A percentile compares a stretch with the other conserved stretches of the same genome.
Conservation (phyloP, 2,329 filamentous ascomycete genomes). For the Cytospora piceicola region DNA sequence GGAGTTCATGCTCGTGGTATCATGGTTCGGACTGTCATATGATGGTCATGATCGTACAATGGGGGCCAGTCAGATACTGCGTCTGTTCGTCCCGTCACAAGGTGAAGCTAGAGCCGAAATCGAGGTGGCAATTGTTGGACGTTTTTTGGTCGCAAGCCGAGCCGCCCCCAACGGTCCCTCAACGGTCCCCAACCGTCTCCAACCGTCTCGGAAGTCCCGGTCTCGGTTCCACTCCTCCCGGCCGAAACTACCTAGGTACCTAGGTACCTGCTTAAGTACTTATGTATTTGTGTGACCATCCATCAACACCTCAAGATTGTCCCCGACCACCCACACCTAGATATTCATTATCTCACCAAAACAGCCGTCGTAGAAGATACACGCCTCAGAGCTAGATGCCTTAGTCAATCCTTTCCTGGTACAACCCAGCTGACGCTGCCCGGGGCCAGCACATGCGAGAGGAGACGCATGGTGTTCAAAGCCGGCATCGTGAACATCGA, state of each 20-base stretch:
- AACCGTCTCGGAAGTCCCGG: slow-evolving; percentile 10
- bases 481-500: slow-evolving; percentile 7
- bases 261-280: too few species aligned
- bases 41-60: background rate
- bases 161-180: slow-evolving; percentile 1
- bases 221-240: slow-evolving; percentile 6
- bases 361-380: too few species aligned
- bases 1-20: slow-evolving; percentile 25
- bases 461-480: slow-evolving; percentile 6
- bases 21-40: slow-evolving; percentile 3
- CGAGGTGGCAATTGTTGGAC: slow-evolving; percentile 5
- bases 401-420: too few species aligned
- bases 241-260: slow-evolving; percentile 11
- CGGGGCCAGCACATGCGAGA: background rate
- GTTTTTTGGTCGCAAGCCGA: slow-evolving; percentile 17
- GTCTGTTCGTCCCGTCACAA: background rate
- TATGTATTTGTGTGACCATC: background rate
- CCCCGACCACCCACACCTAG: too few species aligned
- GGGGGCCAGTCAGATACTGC: background rate
- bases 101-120: background rate
- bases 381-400: too few species aligned
- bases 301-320: background rate
- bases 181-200: slow-evolving; percentile 18
- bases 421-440: background rate
- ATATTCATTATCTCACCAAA: too few species aligned